Evolutionary conservation across 176 grass and related monocot species (phyloP).

Genomic region (Olyra latifolia): DNA sequence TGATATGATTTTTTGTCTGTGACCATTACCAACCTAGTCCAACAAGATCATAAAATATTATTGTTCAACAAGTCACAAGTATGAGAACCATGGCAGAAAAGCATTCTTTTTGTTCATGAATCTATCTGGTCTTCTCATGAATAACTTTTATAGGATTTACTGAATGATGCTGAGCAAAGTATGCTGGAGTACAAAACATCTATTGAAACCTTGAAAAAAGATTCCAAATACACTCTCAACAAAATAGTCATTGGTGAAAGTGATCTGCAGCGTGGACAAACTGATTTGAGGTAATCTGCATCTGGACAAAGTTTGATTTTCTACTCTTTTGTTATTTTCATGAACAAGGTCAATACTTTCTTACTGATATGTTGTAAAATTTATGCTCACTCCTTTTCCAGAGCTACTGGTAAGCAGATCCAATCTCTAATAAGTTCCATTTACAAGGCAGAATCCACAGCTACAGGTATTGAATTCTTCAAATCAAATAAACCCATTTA

Average conservation of each 20-base stretch:
- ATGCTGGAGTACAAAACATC: conserved; percentile 71
- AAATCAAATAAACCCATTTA: not conserved
- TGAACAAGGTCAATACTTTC: not conserved
- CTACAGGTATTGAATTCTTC: conserved; percentile 57
- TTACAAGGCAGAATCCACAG: conserved; percentile 80
- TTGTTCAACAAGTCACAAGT: not conserved
- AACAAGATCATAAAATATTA: conserved; percentile 7
- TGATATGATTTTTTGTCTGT: not conserved
- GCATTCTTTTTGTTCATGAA: not conserved
- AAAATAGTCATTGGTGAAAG: conserved; percentile 80
- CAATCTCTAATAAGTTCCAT: conserved; percentile 75
- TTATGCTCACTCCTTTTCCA: conserved; percentile 31
- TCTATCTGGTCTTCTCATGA: not conserved
- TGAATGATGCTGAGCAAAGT: conserved; percentile 75
- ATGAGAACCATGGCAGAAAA: not conserved
- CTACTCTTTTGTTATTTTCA: not conserved
- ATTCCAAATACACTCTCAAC: conserved; percentile 69
- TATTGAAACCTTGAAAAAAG: conserved; percentile 68
- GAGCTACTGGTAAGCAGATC: conserved; percentile 87
- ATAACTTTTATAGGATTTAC: conserved; percentile 54
- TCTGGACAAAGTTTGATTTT: conserved; percentile 5
- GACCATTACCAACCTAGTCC: not conserved
- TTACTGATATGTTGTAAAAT: not conserved
- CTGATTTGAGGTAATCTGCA: conserved; percentile 64
- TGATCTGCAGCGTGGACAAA: conserved; percentile 68